Conservation (phyloP, 768 basidiomycete genomes). For the Rhodocollybia butyracea region DNA sequence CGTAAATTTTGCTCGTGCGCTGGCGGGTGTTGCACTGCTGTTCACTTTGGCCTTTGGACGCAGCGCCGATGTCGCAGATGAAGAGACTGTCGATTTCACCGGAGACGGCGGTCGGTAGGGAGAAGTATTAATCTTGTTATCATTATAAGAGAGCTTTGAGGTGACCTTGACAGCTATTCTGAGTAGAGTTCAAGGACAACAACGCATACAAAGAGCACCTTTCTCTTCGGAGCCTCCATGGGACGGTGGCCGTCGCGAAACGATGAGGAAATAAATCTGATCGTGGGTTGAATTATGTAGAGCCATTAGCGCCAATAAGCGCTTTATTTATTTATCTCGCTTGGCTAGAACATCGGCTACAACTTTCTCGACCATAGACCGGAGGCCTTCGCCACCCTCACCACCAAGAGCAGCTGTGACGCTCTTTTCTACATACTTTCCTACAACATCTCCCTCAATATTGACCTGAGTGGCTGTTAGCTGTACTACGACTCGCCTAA, state of each 20-base stretch:
- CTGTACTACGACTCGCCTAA: too few species aligned
- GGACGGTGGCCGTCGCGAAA: slow-evolving; percentile 2
- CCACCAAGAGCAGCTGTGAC: slow-evolving; percentile 66
- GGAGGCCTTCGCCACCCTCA: slow-evolving; percentile 44
- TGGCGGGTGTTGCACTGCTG: slow-evolving; percentile 39
- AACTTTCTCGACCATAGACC: slow-evolving; percentile 50
- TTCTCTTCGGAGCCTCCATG: slow-evolving; percentile 45
- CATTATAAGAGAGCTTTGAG: slow-evolving; percentile 44
- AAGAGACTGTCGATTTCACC: slow-evolving; percentile 29
- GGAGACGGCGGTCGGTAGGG: slow-evolving; percentile 34
- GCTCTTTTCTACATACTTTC: slow-evolving; percentile 87
- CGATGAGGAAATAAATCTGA: not conserved
- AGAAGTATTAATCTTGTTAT: slow-evolving; percentile 15
- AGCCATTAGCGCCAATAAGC: too few species aligned
- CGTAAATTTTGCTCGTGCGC: slow-evolving; percentile 10
- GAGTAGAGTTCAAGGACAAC: slow-evolving; percentile 10
- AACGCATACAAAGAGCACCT: slow-evolving; percentile 30
- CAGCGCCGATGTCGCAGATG: slow-evolving; percentile 19
- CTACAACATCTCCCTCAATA: slow-evolving; percentile 93
- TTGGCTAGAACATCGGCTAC: slow-evolving; percentile 53
- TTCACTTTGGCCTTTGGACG: slow-evolving; percentile 64
- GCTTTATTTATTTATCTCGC: too few species aligned
- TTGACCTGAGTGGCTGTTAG: too few species aligned
- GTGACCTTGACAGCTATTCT: slow-evolving; percentile 41
- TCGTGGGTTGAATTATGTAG: not conserved